phyloP scores from a whole-genome alignment of 306 rosid species.

The Alnus rubra region DNA sequence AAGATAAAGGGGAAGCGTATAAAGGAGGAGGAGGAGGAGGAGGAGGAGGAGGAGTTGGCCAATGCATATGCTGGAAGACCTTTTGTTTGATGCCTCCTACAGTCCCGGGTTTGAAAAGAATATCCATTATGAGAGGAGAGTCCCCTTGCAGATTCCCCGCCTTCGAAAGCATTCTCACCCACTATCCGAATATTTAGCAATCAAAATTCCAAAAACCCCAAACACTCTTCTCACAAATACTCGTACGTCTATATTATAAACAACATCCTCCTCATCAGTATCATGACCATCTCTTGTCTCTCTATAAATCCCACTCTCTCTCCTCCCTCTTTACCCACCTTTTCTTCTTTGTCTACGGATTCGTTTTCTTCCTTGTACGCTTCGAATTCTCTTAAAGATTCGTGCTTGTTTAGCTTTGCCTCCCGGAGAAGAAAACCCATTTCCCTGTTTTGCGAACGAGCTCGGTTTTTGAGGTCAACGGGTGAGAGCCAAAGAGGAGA shows the following conservation, averaged over 20 bases:
- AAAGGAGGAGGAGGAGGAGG: background rate
- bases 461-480: slow-evolving; percentile 23
- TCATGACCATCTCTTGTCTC: slow-evolving; percentile 53
- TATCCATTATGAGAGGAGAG: slow-evolving; percentile 36
- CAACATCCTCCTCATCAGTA: slow-evolving; percentile 2
- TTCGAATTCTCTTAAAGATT: slow-evolving; percentile 26
- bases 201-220: background rate
- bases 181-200: background rate
- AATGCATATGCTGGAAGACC: slow-evolving; percentile 48
- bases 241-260: slow-evolving; percentile 25
- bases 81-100: slow-evolving; percentile 39
- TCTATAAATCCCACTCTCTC: slow-evolving; percentile 72
- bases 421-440: slow-evolving; percentile 43
- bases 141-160: slow-evolving; percentile 28
- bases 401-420: slow-evolving; percentile 11
- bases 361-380: slow-evolving; percentile 15
- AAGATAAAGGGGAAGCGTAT: background rate
- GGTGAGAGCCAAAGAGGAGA: slow-evolving; percentile 26
- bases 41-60: background rate
- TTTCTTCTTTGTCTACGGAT: slow-evolving; percentile 1
- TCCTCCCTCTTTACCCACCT: slow-evolving; percentile 43
- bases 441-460: slow-evolving; percentile 28
- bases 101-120: slow-evolving; percentile 37
- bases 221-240: slow-evolving; percentile 5
- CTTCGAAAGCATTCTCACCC: slow-evolving; percentile 8